Percentiles rank a stretch among this genome's conserved stretches.
These are phyloP conservation scores for Aphanomyces stellatus DNA, from an alignment of 352 stramenopile genomes.

Conservation along the genomic window DNA sequence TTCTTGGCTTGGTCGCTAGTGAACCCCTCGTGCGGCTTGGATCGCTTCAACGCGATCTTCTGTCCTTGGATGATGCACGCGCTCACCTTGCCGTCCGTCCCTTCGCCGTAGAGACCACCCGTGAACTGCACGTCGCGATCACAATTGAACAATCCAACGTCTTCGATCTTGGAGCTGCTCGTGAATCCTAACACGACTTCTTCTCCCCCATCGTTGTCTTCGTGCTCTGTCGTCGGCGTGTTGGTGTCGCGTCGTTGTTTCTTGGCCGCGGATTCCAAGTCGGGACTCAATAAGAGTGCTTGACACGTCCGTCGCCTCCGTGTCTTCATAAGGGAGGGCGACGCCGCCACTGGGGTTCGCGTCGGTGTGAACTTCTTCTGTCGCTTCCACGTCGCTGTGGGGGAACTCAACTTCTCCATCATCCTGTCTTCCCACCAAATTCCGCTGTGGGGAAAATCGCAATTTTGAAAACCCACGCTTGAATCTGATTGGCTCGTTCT, in stretches of 20 bases:
- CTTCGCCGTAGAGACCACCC: constrained; percentile 74
- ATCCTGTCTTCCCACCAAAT: neutral
- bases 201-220: constrained; percentile 13
- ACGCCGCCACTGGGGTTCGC: constrained; percentile 9
- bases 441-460: neutral
- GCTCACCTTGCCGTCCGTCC: constrained; percentile 70
- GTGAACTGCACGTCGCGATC: constrained; percentile 72
- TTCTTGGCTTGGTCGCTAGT: constrained; percentile 70
- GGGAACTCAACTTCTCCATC: constrained; percentile 1
- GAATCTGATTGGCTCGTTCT: constrained; percentile 3
- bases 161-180: constrained; percentile 71
- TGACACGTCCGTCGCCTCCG: constrained; percentile 6
- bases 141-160: constrained; percentile 80
- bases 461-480: neutral
- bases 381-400: constrained; percentile 19
- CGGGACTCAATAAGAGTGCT: constrained; percentile 4
- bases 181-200: constrained; percentile 38
- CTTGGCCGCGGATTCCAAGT: constrained; percentile 1
- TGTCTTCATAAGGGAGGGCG: constrained; percentile 11
- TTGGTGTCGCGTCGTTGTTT: neutral
- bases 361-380: constrained; percentile 21
- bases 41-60: constrained; percentile 74
- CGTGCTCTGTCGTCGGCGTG: constrained; percentile 9
- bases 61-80: constrained; percentile 66
- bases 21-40: constrained; percentile 70